Conservation (phyloP, 306 rosid species). For the Gillenia trifoliata region DNA sequence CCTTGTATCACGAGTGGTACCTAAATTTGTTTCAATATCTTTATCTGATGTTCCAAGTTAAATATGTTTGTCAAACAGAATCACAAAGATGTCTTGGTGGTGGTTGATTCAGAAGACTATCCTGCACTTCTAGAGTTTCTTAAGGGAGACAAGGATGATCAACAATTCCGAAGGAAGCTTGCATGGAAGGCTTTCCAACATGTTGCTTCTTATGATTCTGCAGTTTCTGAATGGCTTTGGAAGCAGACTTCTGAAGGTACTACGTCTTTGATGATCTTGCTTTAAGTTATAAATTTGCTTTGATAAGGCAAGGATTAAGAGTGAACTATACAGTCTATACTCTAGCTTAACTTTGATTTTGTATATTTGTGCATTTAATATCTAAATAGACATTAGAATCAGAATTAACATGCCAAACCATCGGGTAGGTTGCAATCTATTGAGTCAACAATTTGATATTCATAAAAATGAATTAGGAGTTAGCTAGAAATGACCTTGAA, state of each 20-base stretch:
- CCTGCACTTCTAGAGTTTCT: constrained; percentile 68
- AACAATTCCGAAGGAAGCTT: constrained; percentile 69
- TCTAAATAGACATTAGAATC: not conserved
- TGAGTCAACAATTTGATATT: not conserved
- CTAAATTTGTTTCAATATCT: not conserved
- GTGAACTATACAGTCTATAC: not conserved
- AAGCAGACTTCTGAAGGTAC: constrained; percentile 77
- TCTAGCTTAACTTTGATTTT: not conserved
- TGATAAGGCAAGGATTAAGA: not conserved
- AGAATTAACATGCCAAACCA: not conserved
- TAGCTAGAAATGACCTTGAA: not conserved
- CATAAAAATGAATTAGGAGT: not conserved
- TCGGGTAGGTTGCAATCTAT: not conserved
- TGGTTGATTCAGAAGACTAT: constrained; percentile 88
- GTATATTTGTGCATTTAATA: not conserved
- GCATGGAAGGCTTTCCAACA: constrained; percentile 97
- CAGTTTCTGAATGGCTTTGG: constrained; percentile 97
- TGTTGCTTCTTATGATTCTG: constrained; percentile 86
- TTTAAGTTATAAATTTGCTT: not conserved
- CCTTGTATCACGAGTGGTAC: not conserved
- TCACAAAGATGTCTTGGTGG: constrained; percentile 86
- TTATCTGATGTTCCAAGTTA: constrained; percentile 9
- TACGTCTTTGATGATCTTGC: not conserved
- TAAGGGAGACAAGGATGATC: constrained; percentile 53
- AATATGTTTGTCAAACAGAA: constrained; percentile 49